Base-by-base conservation (phyloP, 2,329 filamentous ascomycete species). In the Chaetoscypha palmicola region DNA sequence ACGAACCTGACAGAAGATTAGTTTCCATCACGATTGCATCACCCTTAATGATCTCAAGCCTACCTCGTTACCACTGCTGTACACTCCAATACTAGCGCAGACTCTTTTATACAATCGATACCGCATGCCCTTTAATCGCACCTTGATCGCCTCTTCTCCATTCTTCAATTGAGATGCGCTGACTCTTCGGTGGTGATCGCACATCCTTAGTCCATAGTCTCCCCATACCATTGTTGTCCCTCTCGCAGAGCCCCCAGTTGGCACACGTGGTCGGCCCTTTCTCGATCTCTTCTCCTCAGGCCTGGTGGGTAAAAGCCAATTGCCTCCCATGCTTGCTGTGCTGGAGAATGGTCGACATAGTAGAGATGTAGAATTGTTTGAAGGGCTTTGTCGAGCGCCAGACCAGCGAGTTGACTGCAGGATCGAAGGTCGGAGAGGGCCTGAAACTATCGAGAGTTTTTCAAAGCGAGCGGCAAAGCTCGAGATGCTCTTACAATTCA, bases 171-270 rank as follows among this genome's bases (percentile, higher is more conserved):
- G 86, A 53, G 79, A 72, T 19, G 92, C 86, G 55, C 84, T 88
- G 63, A 98, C 86, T 60, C 92, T 80, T 46, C 92, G 85, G 68
- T 96, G 86, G 64, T 95, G 86, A 67, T 98, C 92, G 51, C 75
- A 81, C 81, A 98, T 92, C 45, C 92, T 86, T 55, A 98, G 71
- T 7, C 92, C 92, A 63, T 90, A 98, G 65, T 97, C 90, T 43
- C 92, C 92, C 88, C 89, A 97, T 45, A 94, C 81, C 16, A 98
- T 85, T 0, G 91, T 97, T 26, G 92, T 98, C 56, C 92, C 92
- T 64, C 94, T 89, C 26, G 77, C 81, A 43, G 86, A 94, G 49
- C 92, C 92, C 50, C 92, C 92, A 0, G 90, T 98, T 19, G 86
- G 78, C 38, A 97, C 89, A 57, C 88, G 80, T 38, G 86, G 83